Percentiles rank a stretch among this genome's conserved stretches.
Evolutionary conservation across 2,329 filamentous ascomycete genomes (phyloP).

Genomic region (Alternaria brassicae): DNA sequence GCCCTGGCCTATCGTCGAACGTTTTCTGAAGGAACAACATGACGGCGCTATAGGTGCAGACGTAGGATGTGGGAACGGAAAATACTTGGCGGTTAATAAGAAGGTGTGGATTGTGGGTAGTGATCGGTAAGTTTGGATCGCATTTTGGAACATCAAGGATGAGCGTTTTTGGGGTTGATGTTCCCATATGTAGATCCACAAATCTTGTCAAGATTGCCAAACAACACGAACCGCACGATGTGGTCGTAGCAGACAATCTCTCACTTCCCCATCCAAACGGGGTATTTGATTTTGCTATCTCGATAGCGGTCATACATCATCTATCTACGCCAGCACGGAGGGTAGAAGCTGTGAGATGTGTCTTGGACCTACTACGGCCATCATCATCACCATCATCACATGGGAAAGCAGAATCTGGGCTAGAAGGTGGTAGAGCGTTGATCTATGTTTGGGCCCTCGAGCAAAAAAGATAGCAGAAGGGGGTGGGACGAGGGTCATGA

Average conservation of each 20-base stretch:
- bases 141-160: not conserved
- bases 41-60: slow-evolving; percentile 84
- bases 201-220: slow-evolving; percentile 66
- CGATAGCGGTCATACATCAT: slow-evolving; percentile 94
- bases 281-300: slow-evolving; percentile 86
- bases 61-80: slow-evolving; percentile 95
- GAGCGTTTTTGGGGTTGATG: not conserved
- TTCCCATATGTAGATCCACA: slow-evolving; percentile 62
- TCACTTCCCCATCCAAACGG: slow-evolving; percentile 75
- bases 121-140: slow-evolving; percentile 69
- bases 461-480: slow-evolving; percentile 81
- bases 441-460: slow-evolving; percentile 97
- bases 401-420: not conserved
- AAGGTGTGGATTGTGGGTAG: slow-evolving; percentile 75
- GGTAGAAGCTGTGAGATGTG: slow-evolving; percentile 71
- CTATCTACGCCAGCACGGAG: slow-evolving; percentile 79
- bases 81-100: slow-evolving; percentile 84
- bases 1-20: slow-evolving; percentile 91
- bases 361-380: slow-evolving; percentile 70
- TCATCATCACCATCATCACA: not conserved
- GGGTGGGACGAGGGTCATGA: slow-evolving; percentile 85
- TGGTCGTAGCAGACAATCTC: slow-evolving; percentile 81
- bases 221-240: slow-evolving; percentile 65
- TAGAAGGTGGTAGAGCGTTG: slow-evolving; percentile 68
- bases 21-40: slow-evolving; percentile 71